Percentiles rank a stretch among this genome's conserved stretches.
phyloP scores from a whole-genome alignment of 78 protist genomes.

The Acrasis kona region DNA sequence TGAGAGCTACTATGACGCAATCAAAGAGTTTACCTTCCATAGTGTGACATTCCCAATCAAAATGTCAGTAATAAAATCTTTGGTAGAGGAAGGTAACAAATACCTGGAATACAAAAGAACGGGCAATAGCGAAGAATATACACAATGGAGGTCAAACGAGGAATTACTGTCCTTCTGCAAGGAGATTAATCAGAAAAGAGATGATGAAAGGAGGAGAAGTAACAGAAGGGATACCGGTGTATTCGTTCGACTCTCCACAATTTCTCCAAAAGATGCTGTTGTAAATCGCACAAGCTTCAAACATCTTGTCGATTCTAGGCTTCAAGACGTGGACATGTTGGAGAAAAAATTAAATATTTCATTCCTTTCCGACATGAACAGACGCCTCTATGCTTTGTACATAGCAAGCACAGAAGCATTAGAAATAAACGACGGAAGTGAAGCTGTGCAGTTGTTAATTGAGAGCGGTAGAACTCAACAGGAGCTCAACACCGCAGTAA shows the following conservation, averaged over 20 bases:
- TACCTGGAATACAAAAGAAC: too few relatives aligned
- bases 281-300: background rate
- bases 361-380: background rate
- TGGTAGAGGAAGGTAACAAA: background rate
- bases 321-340: background rate
- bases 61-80: background rate
- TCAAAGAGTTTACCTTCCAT: background rate
- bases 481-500: background rate
- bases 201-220: background rate
- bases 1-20: background rate
- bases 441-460: background rate
- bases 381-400: background rate
- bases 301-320: background rate
- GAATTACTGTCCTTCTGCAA: background rate
- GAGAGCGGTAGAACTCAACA: background rate
- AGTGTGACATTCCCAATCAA: too few relatives aligned
- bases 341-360: background rate
- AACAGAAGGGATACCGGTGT: background rate
- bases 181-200: background rate
- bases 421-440: background rate
- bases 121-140: background rate
- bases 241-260: background rate
- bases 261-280: constrained; percentile 2
- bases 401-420: background rate
- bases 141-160: background rate